Evolutionary conservation across 164 flowering plant genomes (phyloP), one percentile per base, ranked within the genome.

Genomic region (Magnolia officinalis): DNA sequence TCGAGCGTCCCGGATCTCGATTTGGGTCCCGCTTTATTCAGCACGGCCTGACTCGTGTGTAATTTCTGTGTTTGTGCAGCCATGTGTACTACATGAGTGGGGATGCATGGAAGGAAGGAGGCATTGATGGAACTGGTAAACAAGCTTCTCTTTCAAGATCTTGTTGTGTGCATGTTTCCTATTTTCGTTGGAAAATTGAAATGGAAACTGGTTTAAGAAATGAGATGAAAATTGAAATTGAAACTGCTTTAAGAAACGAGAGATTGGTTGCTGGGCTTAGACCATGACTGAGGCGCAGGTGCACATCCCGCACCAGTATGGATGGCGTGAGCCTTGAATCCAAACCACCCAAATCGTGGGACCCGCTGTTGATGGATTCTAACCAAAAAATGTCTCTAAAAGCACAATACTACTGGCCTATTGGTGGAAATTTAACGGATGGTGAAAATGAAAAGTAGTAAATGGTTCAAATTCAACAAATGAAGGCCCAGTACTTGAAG

Each of bases 91-190:
- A 94, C 87, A 94, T 94, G 99, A 96, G 99, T 81, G 99, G 99
- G 29, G 98, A 94, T 89, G 99, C 99, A 75, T 96, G 99, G 99
- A 96, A 96, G 86, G 98, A 96, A 84, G 98, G 99, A 73, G 99
- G 98, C 21, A 96, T 96, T 67, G 99, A 96, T 88, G 96, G 94
- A 65, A 96, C 99, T 72, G 99, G 99, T 94, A 84, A 87, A 11
- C 61, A 55, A 55, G 61, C 61, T 55, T 55, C 61, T 16, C 3
- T 55, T 55, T 9, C 18, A 16, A 16, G 61, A 55, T 55, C 4
- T 55, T 14, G 13, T 55, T 55, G 61, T 16, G 18, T 11, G 2
- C 13, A 55, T 55, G 18, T 16, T 37, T 55, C 61, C 16, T 10
- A 3, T 55, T 55, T 55, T 10, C 16, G 2, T 55, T 16, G 18